These are phyloP conservation scores for Sungouiella blattae DNA, from an alignment of 805 yeast genomes.

Conservation along the genomic window DNA sequence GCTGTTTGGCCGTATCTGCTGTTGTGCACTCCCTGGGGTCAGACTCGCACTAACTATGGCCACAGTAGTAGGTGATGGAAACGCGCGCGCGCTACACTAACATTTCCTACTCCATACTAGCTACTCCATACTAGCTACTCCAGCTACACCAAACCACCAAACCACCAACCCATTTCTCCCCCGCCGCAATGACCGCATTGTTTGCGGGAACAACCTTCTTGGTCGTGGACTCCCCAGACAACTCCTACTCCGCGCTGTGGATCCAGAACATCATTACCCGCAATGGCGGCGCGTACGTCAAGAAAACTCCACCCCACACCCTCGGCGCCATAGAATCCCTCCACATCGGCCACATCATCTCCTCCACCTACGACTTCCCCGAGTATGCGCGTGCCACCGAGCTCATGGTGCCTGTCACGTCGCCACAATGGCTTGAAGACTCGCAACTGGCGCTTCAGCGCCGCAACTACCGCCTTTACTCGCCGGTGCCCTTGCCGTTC, in stretches of 20 bases:
- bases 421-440: conserved; percentile 56
- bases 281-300: conserved; percentile 9
- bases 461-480: conserved; percentile 52
- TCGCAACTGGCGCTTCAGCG: conserved; percentile 26
- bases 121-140: too few relatives aligned
- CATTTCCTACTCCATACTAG: too few relatives aligned
- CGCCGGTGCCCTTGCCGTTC: conserved; percentile 68
- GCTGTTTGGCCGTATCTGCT: too few relatives aligned
- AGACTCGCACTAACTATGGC: too few relatives aligned
- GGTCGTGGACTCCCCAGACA: background rate
- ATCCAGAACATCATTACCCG: conserved; percentile 3
- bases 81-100: too few relatives aligned
- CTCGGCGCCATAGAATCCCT: conserved; percentile 1
- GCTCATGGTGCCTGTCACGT: conserved; percentile 63
- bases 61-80: too few relatives aligned
- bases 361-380: conserved; percentile 50
- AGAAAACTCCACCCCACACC: conserved; percentile 1
- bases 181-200: background rate
- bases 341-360: conserved; percentile 46
- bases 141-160: too few relatives aligned
- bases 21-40: too few relatives aligned
- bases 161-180: too few relatives aligned
- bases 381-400: conserved; percentile 45
- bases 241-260: background rate
- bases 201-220: conserved; percentile 1